Base-by-base conservation (phyloP, 805 yeast species). In the Suhomyces sp. region DNA sequence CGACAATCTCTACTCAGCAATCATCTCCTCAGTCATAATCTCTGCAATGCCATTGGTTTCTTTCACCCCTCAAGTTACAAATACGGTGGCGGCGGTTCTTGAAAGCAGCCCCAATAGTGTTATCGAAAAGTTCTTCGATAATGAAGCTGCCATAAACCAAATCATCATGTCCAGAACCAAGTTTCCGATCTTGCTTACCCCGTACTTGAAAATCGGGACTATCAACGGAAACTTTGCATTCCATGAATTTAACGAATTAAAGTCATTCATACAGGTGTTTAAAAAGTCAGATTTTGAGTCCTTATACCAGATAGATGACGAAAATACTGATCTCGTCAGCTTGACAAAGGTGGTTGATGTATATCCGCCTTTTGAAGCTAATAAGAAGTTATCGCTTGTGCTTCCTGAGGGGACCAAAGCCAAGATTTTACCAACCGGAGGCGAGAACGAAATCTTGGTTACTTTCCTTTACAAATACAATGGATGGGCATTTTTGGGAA, bases 401-500 rank as follows among this genome's bases (percentile, higher is more conserved):
- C 65, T 82, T 47, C 65, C 67, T 15, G 51, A 42, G 2, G 85
- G 85, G 2, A 88, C 96, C 0, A 80, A 76, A 51, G 97, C 93
- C 2, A 86, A 87, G 58, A 68, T 89, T 3, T 68, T 92, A 29
- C 85, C 90, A 0, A 75, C 82, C 3, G 63, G 65, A 6, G 60
- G 62, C 13, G 66, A 62, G 10, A 59, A 66, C 33, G 70, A 72
- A 54, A 62, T 69, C 9, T 60, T 80, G 15, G 87, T 88, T 3
- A 79, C 90, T 22, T 91, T 94, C 71, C 71, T 86, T 26, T 82
- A 87, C 64, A 77, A 79, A 3, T 90, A 85, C 65, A 88, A 85
- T 63, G 97, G 97, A 1, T 91, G 97, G 96, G 81, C 96, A 0
- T 69, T 88, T 26, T 60, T 93, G 15, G 97, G 97, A 1, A 79